Evolutionary conservation across 768 basidiomycete genomes (phyloP).

Genomic region (Neoboletus magnificus): DNA sequence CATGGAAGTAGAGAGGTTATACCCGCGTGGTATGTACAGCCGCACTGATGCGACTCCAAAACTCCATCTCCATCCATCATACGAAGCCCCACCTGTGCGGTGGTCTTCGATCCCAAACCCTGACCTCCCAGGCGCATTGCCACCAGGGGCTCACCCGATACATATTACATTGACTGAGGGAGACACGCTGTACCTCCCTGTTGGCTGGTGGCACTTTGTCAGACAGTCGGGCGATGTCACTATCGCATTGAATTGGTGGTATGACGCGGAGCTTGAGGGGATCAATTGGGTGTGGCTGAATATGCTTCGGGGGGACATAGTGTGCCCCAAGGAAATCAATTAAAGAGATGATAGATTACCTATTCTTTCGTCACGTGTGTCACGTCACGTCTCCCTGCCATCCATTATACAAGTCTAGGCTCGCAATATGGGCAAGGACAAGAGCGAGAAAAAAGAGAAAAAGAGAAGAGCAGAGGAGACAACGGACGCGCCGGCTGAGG

Average conservation of each 20-base stretch:
- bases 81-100: constrained; percentile 48
- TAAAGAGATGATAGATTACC: constrained; percentile 6
- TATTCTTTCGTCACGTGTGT: constrained; percentile 14
- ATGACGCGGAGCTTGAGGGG: constrained; percentile 74
- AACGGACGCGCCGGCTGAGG: constrained; percentile 30
- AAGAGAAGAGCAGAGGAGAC: constrained; percentile 50
- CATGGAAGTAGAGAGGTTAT: constrained; percentile 47
- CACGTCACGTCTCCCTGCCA: constrained; percentile 16
- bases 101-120: constrained; percentile 82
- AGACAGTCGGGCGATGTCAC: constrained; percentile 60
- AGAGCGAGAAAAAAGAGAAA: constrained; percentile 73
- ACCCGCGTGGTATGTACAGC: constrained; percentile 65
- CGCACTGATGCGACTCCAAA: constrained; percentile 30
- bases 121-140: constrained; percentile 42
- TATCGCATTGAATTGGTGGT: constrained; percentile 88
- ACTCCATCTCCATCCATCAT: constrained; percentile 33
- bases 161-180: constrained; percentile 64
- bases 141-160: constrained; percentile 59
- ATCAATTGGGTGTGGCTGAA: constrained; percentile 67
- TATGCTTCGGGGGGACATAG: constrained; percentile 46
- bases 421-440: constrained; percentile 63
- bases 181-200: constrained; percentile 85
- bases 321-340: constrained; percentile 33
- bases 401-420: not conserved
- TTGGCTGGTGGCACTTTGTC: constrained; percentile 93